These are phyloP conservation scores for Termitomyces heimii DNA, from an alignment of 768 basidiomycete genomes.

Conservation along the genomic window DNA sequence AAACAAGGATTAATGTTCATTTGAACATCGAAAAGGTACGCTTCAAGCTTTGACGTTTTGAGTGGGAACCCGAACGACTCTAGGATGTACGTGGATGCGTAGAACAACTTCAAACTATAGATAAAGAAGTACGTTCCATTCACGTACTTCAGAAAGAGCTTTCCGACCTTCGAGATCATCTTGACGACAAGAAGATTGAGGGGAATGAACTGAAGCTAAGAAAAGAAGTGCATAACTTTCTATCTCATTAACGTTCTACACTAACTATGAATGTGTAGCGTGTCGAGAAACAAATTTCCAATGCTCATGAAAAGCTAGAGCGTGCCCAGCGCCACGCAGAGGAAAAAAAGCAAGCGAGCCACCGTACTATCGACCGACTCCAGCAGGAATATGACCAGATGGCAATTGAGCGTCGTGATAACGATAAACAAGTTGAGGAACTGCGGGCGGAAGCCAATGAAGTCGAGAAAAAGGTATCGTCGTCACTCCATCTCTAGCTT, in stretches of 20 bases:
- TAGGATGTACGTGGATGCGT: slow-evolving; percentile 69
- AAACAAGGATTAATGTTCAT: slow-evolving; percentile 65
- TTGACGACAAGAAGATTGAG: slow-evolving; percentile 73
- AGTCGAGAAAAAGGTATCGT: slow-evolving; percentile 57
- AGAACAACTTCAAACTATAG: slow-evolving; percentile 72
- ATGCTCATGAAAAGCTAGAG: slow-evolving; percentile 79
- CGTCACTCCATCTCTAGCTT: not conserved
- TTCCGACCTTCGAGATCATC: slow-evolving; percentile 58
- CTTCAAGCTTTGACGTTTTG: not conserved
- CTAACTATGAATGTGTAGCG: slow-evolving; percentile 42
- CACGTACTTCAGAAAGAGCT: slow-evolving; percentile 63
- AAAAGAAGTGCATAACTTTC: slow-evolving; percentile 48
- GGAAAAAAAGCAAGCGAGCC: slow-evolving; percentile 71
- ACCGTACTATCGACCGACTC: slow-evolving; percentile 67
- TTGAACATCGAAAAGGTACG: slow-evolving; percentile 70
- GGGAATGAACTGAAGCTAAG: slow-evolving; percentile 60
- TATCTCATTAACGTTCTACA: not conserved
- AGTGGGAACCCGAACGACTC: not conserved
- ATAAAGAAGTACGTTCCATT: slow-evolving; percentile 60
- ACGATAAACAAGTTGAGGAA: slow-evolving; percentile 76
- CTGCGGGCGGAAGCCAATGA: slow-evolving; percentile 64
- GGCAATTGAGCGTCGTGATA: slow-evolving; percentile 68
- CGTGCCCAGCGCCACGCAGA: slow-evolving; percentile 75
- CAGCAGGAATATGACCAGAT: slow-evolving; percentile 78
- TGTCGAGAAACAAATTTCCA: slow-evolving; percentile 70